These are phyloP conservation scores for Linum tenue DNA, from an alignment of 345 rosid species.

Conservation along the genomic window DNA sequence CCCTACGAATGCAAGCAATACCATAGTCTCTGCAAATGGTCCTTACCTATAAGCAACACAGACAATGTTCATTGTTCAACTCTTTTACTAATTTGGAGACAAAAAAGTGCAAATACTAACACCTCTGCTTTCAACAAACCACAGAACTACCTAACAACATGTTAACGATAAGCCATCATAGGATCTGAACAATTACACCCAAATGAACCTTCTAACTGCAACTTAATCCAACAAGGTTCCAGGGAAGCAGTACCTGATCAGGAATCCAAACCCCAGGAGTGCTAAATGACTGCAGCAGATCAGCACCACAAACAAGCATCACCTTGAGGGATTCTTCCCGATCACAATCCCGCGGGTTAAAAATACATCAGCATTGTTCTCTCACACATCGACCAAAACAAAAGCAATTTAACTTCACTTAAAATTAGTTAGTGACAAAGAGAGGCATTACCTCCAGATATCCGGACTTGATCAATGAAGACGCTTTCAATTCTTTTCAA, in stretches of 20 bases:
- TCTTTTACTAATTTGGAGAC: background rate
- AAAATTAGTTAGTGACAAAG: background rate
- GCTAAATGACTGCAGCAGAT: conserved; percentile 66
- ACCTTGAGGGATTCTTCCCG: conserved; percentile 53
- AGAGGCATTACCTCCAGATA: conserved; percentile 37
- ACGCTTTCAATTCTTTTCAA: conserved; percentile 51
- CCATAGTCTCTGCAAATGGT: conserved; percentile 68
- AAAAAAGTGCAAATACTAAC: too few relatives aligned
- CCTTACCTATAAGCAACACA: conserved; percentile 33
- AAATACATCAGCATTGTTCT: background rate
- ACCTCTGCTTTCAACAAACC: too few relatives aligned
- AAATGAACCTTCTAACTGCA: background rate
- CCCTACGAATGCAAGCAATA: conserved; percentile 75
- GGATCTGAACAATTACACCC: too few relatives aligned
- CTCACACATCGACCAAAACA: background rate
- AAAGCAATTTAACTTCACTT: background rate
- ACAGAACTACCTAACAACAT: too few relatives aligned
- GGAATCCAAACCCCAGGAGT: conserved; percentile 77
- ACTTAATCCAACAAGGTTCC: background rate
- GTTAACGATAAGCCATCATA: too few relatives aligned
- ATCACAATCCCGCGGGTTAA: background rate
- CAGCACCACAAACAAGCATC: conserved; percentile 93
- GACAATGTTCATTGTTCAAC: background rate
- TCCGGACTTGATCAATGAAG: conserved; percentile 20
- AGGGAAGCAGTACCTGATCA: conserved; percentile 50